Evolutionary conservation across 345 rosid genomes (phyloP).

Genomic region (Geranium rotundifolium): DNA sequence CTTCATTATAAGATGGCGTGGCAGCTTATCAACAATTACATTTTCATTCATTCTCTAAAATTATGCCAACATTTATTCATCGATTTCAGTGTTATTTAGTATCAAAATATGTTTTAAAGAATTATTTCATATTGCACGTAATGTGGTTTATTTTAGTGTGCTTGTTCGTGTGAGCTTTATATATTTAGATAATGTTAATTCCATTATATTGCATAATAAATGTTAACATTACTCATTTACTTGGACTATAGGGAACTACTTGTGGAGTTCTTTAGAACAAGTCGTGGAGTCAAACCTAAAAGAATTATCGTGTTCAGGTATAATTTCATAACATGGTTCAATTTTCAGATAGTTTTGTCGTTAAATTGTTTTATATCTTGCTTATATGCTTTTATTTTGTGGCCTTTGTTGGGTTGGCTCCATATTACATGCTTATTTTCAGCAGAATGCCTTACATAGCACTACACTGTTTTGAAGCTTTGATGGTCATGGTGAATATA

Average conservation of each 20-base stretch:
- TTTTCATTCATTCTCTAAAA: not conserved
- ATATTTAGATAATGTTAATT: not conserved
- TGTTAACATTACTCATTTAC: slow-evolving; percentile 7
- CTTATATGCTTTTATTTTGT: not conserved
- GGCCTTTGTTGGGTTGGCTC: not conserved
- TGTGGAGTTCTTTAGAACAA: slow-evolving; percentile 49
- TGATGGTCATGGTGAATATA: not conserved
- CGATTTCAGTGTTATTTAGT: not conserved
- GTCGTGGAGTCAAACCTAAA: slow-evolving; percentile 43
- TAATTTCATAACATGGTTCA: slow-evolving; percentile 1
- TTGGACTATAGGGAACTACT: slow-evolving; percentile 49
- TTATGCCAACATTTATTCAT: not conserved
- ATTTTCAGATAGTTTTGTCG: not conserved
- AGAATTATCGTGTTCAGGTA: slow-evolving; percentile 86
- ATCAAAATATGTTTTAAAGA: not conserved
- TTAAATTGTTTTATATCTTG: not conserved
- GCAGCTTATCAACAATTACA: not conserved
- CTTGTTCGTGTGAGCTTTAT: not conserved
- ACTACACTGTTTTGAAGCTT: not conserved
- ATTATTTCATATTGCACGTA: not conserved
- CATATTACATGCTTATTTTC: not conserved
- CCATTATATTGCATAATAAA: slow-evolving; percentile 1
- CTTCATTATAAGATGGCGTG: not conserved
- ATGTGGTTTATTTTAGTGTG: not conserved
- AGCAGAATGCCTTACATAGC: not conserved